Base-by-base conservation (phyloP, 176 grass and related monocot species). In the Oryza australiensis region DNA sequence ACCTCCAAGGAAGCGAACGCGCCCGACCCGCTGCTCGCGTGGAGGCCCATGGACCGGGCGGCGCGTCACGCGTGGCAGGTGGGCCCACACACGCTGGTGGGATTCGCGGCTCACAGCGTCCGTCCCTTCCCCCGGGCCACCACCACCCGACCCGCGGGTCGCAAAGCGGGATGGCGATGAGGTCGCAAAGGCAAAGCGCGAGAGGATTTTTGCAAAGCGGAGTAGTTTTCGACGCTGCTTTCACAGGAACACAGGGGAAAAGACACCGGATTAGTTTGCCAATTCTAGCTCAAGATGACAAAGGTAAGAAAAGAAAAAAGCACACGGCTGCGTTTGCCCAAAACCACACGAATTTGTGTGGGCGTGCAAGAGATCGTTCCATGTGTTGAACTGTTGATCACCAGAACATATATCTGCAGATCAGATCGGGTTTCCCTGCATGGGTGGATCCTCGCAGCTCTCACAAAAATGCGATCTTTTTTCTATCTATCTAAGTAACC, bases 21-120 rank as follows among this genome's bases (percentile, higher is more conserved):
- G 13, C 13, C 23, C n/a, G 26, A 27, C 23, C 67, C 84, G 66
- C 15, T 12, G 37, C 79, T 57, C 29, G 5, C 66, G 23, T 45
- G 72, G 73, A 74, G 28, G 62, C 35, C 30, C 12, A 26, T 6
- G 7, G 9, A 9, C 88, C 80, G 14, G 14, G 48, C 15, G 55
- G 32, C 22, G 2, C 33, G 9, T 0, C 0, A 43, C 13, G 37
- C 14, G 45, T 48, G 45, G 45, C 45, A 16, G 14, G 45, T 1
- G 80, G 80, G 0, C 80, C 88, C 59, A 1, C 40, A 16, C 13
- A 0, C 2, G 30, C 3, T 24, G 49, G 22, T 27, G 9, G 62
- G 22, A 69, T 79, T 83, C 24, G 63, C 10, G 69, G 84, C 74
- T 10, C 51, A 1, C 51, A 55, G 38, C 38, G 38, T 40, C 38